A percentile compares a stretch with the other conserved stretches of the same genome.
Conservation (phyloP, 1,284 basidiomycete species). For the Fereydounia khargensis region DNA sequence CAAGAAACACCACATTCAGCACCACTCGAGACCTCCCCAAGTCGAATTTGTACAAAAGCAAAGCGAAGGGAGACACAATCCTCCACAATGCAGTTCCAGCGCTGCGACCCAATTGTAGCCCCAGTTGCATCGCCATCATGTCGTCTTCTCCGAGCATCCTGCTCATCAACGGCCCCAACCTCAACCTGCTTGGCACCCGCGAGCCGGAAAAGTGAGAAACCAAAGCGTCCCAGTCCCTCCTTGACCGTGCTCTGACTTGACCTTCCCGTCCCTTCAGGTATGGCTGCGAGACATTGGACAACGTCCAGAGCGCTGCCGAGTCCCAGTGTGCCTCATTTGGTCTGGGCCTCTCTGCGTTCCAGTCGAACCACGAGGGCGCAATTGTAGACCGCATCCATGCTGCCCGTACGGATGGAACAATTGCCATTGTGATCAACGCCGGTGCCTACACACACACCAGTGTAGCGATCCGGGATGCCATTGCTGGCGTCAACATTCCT, state of each 20-base stretch:
- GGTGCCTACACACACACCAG: slow-evolving; percentile 57
- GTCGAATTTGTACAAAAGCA: no score
- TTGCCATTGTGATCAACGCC: slow-evolving; percentile 53
- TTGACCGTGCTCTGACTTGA: background rate
- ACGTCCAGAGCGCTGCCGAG: slow-evolving; percentile 11
- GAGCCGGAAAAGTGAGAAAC: slow-evolving; percentile 53
- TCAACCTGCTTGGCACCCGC: slow-evolving; percentile 57
- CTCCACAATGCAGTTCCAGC: no score
- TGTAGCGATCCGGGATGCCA: slow-evolving; percentile 56
- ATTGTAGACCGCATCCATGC: slow-evolving; percentile 57
- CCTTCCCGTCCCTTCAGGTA: slow-evolving; percentile 24
- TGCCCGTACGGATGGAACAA: slow-evolving; percentile 21
- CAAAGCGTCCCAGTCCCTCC: background rate
- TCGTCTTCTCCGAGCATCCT: slow-evolving; percentile 9
- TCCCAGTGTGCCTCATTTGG: slow-evolving; percentile 5
- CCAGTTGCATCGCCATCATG: background rate
- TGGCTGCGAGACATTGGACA: slow-evolving; percentile 53
- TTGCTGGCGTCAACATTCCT: slow-evolving; percentile 48
- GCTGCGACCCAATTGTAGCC: no score
- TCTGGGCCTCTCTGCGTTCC: slow-evolving; percentile 32
- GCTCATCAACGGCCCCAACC: slow-evolving; percentile 55
- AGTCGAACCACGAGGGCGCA: slow-evolving; percentile 57
- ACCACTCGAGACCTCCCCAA: no score
- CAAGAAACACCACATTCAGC: no score
- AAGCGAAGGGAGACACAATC: no score